Base-by-base conservation (phyloP, 768 basidiomycete genomes). In the Coprinopsis strossmayeri region DNA sequence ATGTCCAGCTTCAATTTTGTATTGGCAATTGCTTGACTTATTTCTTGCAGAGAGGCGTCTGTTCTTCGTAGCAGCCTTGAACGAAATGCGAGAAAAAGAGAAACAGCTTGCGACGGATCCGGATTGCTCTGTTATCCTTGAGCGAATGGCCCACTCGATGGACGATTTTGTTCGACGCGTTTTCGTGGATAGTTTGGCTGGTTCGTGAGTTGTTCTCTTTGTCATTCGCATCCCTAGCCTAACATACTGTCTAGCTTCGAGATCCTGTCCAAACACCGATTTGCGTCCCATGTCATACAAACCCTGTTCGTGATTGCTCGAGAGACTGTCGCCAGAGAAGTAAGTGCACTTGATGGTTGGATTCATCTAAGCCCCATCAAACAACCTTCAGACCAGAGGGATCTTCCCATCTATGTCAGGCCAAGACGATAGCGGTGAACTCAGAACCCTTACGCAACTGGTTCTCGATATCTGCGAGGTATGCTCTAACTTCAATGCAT, bases 221-320 rank as follows among this genome's bases (percentile, higher is more conserved):
- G 4, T 12, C 41, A 10, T 1, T 21, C 30, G 25, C 10, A 20
- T 20, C 37, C 24, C 4, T 13, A 25, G 28, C 38, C 52, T 34
- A 40, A 40, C 32, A 24, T 11, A 46, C 52, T 30, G 41, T 27
- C 13, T 50, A 86, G 89, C 5, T 87, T 81, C 53, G 80, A 79
- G 50, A 59, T 68, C 20, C 71, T 93, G 23, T 68, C 76, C 24
- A 81, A 74, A 59, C 87, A 98, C 59, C 79, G 93, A 24, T 98
- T 96, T 70, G 91, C 87, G 13, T 95, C 93, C 21, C 94, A 97
- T 78, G 94, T 96, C 5, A 87, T 87, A 57, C 92, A 97, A 64
- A 97, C 92, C 1, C 67, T 96, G 54, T 74, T 97, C 55, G 76
- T 74, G 1, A 78, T 90, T 20, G 78, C 81, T 4, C 59, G 58